Evolutionary conservation across 768 basidiomycete genomes (phyloP).

Genomic region (Collybiopsis luxurians): DNA sequence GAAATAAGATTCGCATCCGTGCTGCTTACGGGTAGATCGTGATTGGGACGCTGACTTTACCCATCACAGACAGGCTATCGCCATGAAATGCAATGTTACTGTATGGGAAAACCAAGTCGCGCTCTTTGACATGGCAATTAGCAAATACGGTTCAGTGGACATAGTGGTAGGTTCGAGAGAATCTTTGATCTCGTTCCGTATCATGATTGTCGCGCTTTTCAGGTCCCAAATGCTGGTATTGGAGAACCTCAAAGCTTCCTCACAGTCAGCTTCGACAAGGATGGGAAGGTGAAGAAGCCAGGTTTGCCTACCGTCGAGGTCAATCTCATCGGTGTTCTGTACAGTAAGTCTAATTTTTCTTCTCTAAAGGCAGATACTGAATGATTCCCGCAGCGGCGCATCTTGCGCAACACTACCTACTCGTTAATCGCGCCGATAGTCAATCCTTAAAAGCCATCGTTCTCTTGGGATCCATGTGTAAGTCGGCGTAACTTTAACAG

Average conservation of each 20-base stretch:
- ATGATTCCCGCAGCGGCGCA: not conserved
- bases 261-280: not conserved
- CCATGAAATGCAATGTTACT: constrained; percentile 5
- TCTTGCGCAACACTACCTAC: constrained; percentile 9
- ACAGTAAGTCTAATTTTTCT: constrained; percentile 17
- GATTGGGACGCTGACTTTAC: not conserved
- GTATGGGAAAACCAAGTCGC: not conserved
- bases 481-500: too few species aligned
- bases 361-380: not conserved
- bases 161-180: constrained; percentile 3
- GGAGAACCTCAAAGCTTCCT: constrained; percentile 9
- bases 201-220: not conserved
- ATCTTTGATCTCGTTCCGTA: not conserved
- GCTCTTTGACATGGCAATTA: not conserved
- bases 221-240: constrained; percentile 18
- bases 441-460: constrained; percentile 23
- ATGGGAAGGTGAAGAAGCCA: constrained; percentile 1
- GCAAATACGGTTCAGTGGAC: not conserved
- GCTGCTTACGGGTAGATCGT: too few species aligned
- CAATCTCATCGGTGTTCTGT: constrained; percentile 24
- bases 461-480: constrained; percentile 32
- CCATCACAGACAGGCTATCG: constrained; percentile 2
- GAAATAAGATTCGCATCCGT: too few species aligned
- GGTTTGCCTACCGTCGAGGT: constrained; percentile 20
- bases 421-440: not conserved